A percentile compares a stretch with the other conserved stretches of the same genome.
Evolutionary conservation across 2,329 filamentous ascomycete genomes (phyloP).

Genomic region (Akanthomyces lecanii): DNA sequence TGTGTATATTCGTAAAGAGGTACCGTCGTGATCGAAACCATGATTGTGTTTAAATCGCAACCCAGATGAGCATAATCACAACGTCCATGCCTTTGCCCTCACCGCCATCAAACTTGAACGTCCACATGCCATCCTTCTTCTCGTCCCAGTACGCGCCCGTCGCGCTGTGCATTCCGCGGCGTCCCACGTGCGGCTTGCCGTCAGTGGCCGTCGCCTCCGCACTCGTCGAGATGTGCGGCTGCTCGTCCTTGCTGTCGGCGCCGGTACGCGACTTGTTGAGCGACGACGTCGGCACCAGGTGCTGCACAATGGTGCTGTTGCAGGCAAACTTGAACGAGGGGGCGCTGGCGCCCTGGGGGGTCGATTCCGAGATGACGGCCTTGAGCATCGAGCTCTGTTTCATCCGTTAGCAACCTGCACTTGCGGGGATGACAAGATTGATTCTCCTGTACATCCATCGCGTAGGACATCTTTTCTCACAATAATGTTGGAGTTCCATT

Average conservation of each 20-base stretch:
- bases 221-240: conserved; percentile 53
- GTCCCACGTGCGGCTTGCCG: conserved; percentile 67
- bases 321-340: conserved; percentile 88
- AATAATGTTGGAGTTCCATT: conserved; percentile 92
- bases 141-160: conserved; percentile 87
- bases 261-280: conserved; percentile 56
- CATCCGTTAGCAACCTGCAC: not conserved
- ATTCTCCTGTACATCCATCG: not conserved
- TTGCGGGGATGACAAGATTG: not conserved
- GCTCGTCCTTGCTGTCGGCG: conserved; percentile 43
- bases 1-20: not conserved
- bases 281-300: conserved; percentile 66
- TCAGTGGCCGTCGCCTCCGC: conserved; percentile 53
- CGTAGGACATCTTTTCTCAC: conserved; percentile 42
- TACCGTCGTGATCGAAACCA: not conserved
- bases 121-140: conserved; percentile 87
- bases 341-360: conserved; percentile 50
- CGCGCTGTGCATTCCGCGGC: conserved; percentile 85
- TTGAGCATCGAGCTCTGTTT: conserved; percentile 70
- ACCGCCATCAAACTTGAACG: conserved; percentile 74
- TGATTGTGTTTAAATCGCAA: conserved; percentile 54
- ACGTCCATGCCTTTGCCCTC: conserved; percentile 65
- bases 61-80: conserved; percentile 73
- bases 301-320: conserved; percentile 98
- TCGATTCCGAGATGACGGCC: conserved; percentile 71